phyloP scores from a whole-genome alignment of 2,329 filamentous ascomycete genomes.

The Colletotrichum tropicicola region DNA sequence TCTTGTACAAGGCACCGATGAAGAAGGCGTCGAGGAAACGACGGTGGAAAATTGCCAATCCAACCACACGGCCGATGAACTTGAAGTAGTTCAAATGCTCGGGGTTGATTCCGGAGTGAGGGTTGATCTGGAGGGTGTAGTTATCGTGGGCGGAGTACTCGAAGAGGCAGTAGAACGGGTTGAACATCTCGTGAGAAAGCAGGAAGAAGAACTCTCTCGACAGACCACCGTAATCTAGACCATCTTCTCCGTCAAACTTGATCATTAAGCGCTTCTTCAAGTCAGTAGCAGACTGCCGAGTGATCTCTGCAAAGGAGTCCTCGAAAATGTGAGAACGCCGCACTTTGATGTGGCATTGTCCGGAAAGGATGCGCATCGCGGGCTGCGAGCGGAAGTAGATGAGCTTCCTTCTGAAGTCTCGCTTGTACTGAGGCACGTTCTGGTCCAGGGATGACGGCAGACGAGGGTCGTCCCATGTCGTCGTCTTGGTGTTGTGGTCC shows the following conservation, averaged over 20 bases:
- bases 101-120: conserved; percentile 98
- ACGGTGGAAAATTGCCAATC: conserved; percentile 96
- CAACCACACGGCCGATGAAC: conserved; percentile 97
- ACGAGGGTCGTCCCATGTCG: conserved; percentile 97
- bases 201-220: conserved; percentile 99
- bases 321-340: conserved; percentile 97
- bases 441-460: conserved; percentile 96
- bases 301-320: conserved; percentile 98
- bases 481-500: conserved; percentile 99
- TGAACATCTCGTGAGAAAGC: conserved; percentile 99
- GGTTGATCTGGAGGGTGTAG: conserved; percentile 99
- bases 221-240: conserved; percentile 95
- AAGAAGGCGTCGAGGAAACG: conserved; percentile 99
- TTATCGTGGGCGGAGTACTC: conserved; percentile 99
- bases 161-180: conserved; percentile 99
- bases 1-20: conserved; percentile 99
- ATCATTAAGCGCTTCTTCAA: conserved; percentile 99
- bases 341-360: conserved; percentile 98
- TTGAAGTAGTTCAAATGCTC: conserved; percentile 99
- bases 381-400: conserved; percentile 99
- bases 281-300: conserved; percentile 93
- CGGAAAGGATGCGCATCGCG: conserved; percentile 91
- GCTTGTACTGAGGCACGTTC: conserved; percentile 99
- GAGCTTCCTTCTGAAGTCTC: conserved; percentile 95
- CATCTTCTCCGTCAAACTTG: conserved; percentile 98